Base-by-base conservation (phyloP, 2,329 filamentous ascomycete genomes). In the Colletotrichum costaricense region DNA sequence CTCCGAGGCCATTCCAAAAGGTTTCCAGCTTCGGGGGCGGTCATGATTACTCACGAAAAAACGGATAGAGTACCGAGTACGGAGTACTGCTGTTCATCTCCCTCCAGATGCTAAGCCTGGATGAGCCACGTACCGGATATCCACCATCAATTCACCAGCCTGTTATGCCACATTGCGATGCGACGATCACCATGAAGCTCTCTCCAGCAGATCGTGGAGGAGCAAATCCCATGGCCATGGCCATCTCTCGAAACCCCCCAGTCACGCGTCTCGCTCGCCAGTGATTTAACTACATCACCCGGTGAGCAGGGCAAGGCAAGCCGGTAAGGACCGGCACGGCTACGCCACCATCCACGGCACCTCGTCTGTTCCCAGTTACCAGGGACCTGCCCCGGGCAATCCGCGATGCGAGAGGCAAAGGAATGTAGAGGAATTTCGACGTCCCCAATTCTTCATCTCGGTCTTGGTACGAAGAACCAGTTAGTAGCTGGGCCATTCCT, bases 231-330 rank as follows among this genome's bases (percentile, higher is more conserved):
- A 63, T 9, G 30, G 65, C 49, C 63, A 62, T 58, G 22, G 49
- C 33, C 58, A 63, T 72, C 54, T 65, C 52, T 24, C 26, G 22
- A 63, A 33, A 9, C 9, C 16, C 69, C 69, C 60, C 28, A 42
- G 70, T 65, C 66, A 49, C 66, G 55, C 38, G 70, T 70, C 70
- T 70, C 60, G 55, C n/a, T 70, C 46, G 55, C 46, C 70, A 49
- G 42, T 46, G 60, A 60, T 65, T 65, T n/a, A 56, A 67, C 57
- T 65, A 56, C 70, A 62, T 65, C 59, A 46, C 59, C 67, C 60
- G 54, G 55, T 70, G 66, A 73, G 70, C 67, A 73, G 60, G 59
- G 59, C 67, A 58, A 60, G 60, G 62, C 28, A 65, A 54, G 67
- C 56, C 70, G 66, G 70, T 26, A 59, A 62, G 35, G 14, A 33